phyloP scores from a whole-genome alignment of 768 basidiomycete genomes.

The Piloderma croceum region DNA sequence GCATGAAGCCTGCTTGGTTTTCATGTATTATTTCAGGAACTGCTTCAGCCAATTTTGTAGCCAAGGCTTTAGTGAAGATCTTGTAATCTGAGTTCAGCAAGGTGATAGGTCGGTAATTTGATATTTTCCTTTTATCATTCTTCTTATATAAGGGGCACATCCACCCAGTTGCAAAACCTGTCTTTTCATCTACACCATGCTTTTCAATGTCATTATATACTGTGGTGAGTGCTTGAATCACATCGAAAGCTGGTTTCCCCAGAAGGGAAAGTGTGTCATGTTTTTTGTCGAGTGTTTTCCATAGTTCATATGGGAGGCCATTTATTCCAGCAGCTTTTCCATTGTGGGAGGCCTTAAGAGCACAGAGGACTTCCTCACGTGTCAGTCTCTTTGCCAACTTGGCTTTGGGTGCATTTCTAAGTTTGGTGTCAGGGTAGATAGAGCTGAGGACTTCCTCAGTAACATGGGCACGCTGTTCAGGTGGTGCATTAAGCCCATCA shows the following conservation, averaged over 20 bases:
- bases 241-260: conserved; percentile 3
- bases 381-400: neutral
- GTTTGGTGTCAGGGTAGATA: neutral
- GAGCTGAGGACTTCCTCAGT: conserved; percentile 1
- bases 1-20: conserved; percentile 22
- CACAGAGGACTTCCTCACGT: neutral
- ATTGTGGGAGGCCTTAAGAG: neutral
- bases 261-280: neutral
- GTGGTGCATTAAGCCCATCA: neutral
- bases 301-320: conserved; percentile 14
- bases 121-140: conserved; percentile 13
- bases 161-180: conserved; percentile 17
- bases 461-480: neutral
- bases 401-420: neutral
- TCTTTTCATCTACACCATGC: neutral
- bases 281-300: conserved; percentile 11
- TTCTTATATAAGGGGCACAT: conserved; percentile 27
- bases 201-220: conserved; percentile 15
- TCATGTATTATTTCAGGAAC: conserved; percentile 15
- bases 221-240: neutral
- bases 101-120: conserved; percentile 19
- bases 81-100: conserved; percentile 30
- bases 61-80: conserved; percentile 21
- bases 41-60: conserved; percentile 11
- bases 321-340: conserved; percentile 7